Conservation (phyloP, 2,329 filamentous ascomycete genomes). For the Escovopsis weberi region DNA sequence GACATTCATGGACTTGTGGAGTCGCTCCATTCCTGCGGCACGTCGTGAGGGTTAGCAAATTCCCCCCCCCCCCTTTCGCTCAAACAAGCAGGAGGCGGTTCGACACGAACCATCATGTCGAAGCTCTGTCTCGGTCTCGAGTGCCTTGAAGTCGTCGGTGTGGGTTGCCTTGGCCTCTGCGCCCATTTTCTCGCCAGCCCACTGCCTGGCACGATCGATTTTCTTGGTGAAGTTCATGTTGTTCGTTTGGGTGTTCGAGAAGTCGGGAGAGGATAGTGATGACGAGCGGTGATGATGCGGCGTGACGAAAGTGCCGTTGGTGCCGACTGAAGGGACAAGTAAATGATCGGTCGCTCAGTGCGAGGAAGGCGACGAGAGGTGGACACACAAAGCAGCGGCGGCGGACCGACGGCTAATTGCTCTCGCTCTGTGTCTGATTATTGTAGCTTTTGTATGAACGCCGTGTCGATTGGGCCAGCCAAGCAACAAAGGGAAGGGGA, state of each 20-base stretch:
- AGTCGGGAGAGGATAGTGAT: not conserved
- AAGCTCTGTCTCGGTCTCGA: constrained; percentile 82
- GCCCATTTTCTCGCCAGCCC: constrained; percentile 95
- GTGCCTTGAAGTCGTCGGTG: constrained; percentile 77
- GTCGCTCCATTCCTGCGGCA: constrained; percentile 64
- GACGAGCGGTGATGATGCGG: too few relatives aligned
- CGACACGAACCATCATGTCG: constrained; percentile 62
- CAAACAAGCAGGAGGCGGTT: not conserved
- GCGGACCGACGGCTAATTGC: not conserved
- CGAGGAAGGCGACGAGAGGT: not conserved
- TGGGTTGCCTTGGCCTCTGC: constrained; percentile 74
- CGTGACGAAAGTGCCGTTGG: too few relatives aligned
- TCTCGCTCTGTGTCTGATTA: too few relatives aligned
- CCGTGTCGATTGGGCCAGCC: constrained; percentile 1
- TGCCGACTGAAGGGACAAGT: too few relatives aligned
- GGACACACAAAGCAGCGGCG: not conserved
- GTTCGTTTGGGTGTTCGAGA: constrained; percentile 3
- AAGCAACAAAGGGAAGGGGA: not conserved
- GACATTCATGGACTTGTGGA: constrained; percentile 70
- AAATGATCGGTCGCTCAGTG: too few relatives aligned
- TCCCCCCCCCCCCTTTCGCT: not conserved
- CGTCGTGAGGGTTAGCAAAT: not conserved
- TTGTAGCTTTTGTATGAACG: too few relatives aligned
- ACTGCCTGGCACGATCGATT: constrained; percentile 92
- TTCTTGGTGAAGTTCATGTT: constrained; percentile 59